A percentile compares a stretch with the other conserved stretches of the same genome.
Conservation (phyloP, 106 monocot species). For the Allium cepa region DNA sequence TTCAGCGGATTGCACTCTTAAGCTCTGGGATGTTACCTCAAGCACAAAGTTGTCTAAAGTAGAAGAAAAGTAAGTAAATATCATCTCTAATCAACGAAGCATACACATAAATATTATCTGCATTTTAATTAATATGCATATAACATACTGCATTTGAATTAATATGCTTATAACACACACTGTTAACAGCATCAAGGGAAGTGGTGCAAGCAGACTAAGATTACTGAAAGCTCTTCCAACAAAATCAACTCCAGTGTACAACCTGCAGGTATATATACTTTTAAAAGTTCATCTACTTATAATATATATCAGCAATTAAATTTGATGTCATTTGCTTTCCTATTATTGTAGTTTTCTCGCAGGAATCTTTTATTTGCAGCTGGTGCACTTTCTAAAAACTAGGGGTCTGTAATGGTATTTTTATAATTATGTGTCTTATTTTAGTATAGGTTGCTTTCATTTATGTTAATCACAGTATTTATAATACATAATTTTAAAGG, state of each 20-base stretch:
- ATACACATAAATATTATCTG: background rate
- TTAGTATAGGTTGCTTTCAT: too few species aligned
- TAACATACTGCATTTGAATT: background rate
- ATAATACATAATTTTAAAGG: too few species aligned
- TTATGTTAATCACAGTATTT: too few species aligned
- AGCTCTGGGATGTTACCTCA: slow-evolving; percentile 88
- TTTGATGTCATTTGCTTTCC: too few species aligned
- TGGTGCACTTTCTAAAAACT: slow-evolving; percentile 49
- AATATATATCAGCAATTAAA: too few species aligned
- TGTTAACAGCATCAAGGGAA: slow-evolving; percentile 46
- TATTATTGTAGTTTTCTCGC: slow-evolving; percentile 61
- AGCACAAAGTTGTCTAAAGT: slow-evolving; percentile 58
- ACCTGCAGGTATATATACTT: slow-evolving; percentile 38
- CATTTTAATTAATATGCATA: background rate
- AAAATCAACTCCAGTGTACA: slow-evolving; percentile 82
- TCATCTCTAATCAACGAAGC: background rate
- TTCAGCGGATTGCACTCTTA: slow-evolving; percentile 88
- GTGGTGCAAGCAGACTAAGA: slow-evolving; percentile 51
- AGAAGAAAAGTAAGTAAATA: slow-evolving; percentile 61
- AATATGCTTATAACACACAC: background rate
- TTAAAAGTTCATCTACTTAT: too few species aligned
- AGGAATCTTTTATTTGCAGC: slow-evolving; percentile 82
- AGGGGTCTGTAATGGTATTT: background rate
- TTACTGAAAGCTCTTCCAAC: slow-evolving; percentile 79
- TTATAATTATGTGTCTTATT: too few species aligned